Percentiles rank a stretch among this genome's conserved stretches.
Conservation (phyloP, 371 early-diverging fungal species). For the Catenaria anguillulae region DNA sequence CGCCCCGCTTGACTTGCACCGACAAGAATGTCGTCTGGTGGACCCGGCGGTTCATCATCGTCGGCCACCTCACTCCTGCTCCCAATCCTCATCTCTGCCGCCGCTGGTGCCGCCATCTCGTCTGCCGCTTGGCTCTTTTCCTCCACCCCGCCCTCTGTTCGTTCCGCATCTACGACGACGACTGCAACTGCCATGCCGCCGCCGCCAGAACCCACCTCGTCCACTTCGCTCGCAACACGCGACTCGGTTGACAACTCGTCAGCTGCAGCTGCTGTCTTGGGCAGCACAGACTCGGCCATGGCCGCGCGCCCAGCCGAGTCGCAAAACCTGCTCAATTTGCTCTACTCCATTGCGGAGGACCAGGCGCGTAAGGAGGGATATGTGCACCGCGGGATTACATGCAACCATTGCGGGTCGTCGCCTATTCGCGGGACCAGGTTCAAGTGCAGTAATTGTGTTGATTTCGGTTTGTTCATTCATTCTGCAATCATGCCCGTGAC, state of each 20-base stretch:
- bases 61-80: no score
- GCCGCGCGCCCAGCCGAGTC: conserved; percentile 8
- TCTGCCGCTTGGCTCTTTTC: not conserved
- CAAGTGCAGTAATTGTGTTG: conserved; percentile 85
- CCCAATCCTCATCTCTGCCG: not conserved
- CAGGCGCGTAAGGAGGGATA: conserved; percentile 71
- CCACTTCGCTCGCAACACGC: no score
- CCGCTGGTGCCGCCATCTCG: not conserved
- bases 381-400: conserved; percentile 77
- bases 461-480: conserved; percentile 26
- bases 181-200: not conserved
- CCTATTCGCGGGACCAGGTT: conserved; percentile 83
- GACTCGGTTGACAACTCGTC: not conserved
- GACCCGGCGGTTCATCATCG: no score
- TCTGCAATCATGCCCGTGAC: no score
- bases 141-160: no score
- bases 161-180: no score
- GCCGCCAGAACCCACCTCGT: no score
- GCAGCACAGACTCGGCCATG: no score
- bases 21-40: no score
- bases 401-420: conserved; percentile 69
- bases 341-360: conserved; percentile 74
- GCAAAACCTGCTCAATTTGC: conserved; percentile 47
- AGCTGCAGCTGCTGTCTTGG: no score
- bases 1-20: no score